Conservation (phyloP, 2,329 filamentous ascomycete genomes). For the Cladophialophora chaetospira region DNA sequence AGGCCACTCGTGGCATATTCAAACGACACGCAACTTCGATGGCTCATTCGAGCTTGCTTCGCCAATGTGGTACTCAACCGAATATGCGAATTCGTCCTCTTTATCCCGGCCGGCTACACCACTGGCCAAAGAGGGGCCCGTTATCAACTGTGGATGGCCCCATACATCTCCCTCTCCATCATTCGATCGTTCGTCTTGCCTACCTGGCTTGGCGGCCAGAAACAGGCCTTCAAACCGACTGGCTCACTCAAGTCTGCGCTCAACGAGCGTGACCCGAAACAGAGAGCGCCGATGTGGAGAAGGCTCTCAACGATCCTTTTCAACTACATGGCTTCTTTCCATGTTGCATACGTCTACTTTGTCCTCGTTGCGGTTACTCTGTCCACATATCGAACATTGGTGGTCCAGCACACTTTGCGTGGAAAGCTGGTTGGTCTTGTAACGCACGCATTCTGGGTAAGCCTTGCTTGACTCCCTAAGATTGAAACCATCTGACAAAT, state of each 20-base stretch:
- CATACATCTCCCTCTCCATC: slow-evolving; percentile 61
- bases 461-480: not conserved
- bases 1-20: slow-evolving; percentile 61
- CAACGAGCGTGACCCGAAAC: slow-evolving; percentile 57
- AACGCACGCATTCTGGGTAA: slow-evolving; percentile 46
- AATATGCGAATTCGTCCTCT: slow-evolving; percentile 61
- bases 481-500: not conserved
- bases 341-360: slow-evolving; percentile 57
- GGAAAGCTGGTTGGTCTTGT: slow-evolving; percentile 56
- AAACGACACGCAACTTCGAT: slow-evolving; percentile 56
- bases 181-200: slow-evolving; percentile 61
- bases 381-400: slow-evolving; percentile 55
- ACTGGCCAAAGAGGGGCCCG: slow-evolving; percentile 59
- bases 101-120: slow-evolving; percentile 61
- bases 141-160: slow-evolving; percentile 64
- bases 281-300: slow-evolving; percentile 48
- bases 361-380: slow-evolving; percentile 54
- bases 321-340: slow-evolving; percentile 59
- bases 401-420: slow-evolving; percentile 41
- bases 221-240: slow-evolving; percentile 62
- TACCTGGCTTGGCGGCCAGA: slow-evolving; percentile 61
- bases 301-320: slow-evolving; percentile 58
- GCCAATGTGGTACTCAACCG: slow-evolving; percentile 54
- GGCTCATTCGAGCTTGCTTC: slow-evolving; percentile 60
- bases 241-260: slow-evolving; percentile 59